phyloP scores from a whole-genome alignment of 371 early-diverging fungal genomes.

The Rhizomucor miehei region DNA sequence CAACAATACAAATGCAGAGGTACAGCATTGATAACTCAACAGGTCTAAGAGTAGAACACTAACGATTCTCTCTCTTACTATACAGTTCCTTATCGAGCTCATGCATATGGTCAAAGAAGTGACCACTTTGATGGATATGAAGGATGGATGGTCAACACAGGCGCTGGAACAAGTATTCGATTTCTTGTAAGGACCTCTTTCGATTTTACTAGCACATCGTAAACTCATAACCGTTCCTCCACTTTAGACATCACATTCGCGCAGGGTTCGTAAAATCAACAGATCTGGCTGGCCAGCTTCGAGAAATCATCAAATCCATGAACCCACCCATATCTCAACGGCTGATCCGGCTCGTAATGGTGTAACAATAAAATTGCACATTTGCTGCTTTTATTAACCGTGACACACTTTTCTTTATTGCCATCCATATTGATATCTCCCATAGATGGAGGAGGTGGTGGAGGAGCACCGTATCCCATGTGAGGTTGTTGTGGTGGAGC shows the following conservation, averaged over 20 bases:
- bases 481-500: constrained; percentile 4
- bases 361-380: constrained; percentile 5
- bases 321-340: constrained; percentile 42
- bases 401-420: neutral
- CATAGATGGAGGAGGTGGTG: constrained; percentile 9
- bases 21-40: constrained; percentile 10
- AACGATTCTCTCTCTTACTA: neutral
- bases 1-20: constrained; percentile 40
- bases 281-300: constrained; percentile 34
- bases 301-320: constrained; percentile 48
- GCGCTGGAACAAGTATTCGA: constrained; percentile 58
- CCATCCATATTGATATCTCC: constrained; percentile 18
- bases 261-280: constrained; percentile 42
- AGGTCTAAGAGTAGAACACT: neutral
- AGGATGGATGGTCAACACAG: constrained; percentile 48
- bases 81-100: constrained; percentile 45
- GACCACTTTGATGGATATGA: constrained; percentile 44
- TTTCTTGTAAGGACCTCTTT: constrained; percentile 36
- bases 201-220: neutral
- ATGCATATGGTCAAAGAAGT: constrained; percentile 51
- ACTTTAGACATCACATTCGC: constrained; percentile 38
- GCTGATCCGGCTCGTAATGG: constrained; percentile 35
- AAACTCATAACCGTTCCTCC: neutral
- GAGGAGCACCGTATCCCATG: neutral
- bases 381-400: neutral